phyloP scores from a whole-genome alignment of 345 rosid genomes.

The Cardamine chenopodiifolia region DNA sequence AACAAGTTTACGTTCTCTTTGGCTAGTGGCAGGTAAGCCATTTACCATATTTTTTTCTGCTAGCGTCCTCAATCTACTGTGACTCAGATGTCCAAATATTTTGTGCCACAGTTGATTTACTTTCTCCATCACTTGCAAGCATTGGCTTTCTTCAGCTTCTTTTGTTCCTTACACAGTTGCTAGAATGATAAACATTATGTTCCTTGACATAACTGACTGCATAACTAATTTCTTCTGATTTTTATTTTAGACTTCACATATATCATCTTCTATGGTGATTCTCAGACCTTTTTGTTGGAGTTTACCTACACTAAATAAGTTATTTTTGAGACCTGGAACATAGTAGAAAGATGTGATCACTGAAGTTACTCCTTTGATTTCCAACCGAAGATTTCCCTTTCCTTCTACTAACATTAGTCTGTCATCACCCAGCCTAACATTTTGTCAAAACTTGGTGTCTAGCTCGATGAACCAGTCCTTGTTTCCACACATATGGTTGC shows the following conservation, averaged over 20 bases:
- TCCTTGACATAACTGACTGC: neutral
- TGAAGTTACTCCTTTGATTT: neutral
- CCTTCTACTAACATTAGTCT: neutral
- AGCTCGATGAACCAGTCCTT: neutral
- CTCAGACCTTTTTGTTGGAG: neutral
- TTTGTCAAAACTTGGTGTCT: fast-evolving
- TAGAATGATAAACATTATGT: neutral
- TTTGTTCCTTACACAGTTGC: too few species aligned
- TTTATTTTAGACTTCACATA: neutral
- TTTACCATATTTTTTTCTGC: neutral
- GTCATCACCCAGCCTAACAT: neutral
- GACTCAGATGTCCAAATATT: neutral
- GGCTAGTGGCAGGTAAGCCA: neutral
- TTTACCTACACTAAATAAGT: neutral
- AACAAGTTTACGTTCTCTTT: too few species aligned
- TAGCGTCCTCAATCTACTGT: fast-evolving
- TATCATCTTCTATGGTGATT: fast-evolving
- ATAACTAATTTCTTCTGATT: neutral
- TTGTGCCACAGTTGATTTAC: too few species aligned
- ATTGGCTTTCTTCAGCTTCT: too few species aligned
- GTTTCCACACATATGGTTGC: neutral
- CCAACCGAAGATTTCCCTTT: neutral
- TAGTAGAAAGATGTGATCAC: neutral
- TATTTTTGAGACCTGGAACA: neutral
- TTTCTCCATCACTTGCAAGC: too few species aligned